Conservation (phyloP, 441 rosid species). For the Euphorbia celastroides region DNA sequence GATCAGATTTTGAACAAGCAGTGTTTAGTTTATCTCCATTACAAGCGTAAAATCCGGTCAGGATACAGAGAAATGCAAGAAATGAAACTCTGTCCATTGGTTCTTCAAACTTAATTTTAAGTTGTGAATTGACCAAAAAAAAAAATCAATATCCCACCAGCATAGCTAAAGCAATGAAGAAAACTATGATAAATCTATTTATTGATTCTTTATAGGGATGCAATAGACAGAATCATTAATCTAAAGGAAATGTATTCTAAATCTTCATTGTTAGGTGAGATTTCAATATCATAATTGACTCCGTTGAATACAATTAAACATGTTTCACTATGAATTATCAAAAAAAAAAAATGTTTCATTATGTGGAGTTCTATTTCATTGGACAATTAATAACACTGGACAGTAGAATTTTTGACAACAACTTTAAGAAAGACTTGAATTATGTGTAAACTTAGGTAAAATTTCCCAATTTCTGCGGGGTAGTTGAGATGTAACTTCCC, state of each 20-base stretch:
- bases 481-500: neutral
- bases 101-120: neutral
- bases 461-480: neutral
- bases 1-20: conserved; percentile 29
- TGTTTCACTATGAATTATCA: neutral
- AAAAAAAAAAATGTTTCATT: neutral
- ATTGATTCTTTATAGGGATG: neutral
- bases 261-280: no score
- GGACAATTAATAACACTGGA: neutral
- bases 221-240: no score
- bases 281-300: neutral
- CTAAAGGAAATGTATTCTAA: no score
- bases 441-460: neutral
- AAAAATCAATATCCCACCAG: neutral
- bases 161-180: no score
- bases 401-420: neutral
- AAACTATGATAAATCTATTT: neutral
- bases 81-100: neutral
- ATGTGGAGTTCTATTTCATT: neutral
- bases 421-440: neutral
- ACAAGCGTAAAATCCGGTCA: conserved; percentile 14
- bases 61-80: neutral
- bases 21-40: conserved; percentile 12
- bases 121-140: neutral
- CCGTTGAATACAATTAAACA: neutral